Conservation (phyloP, 2,329 filamentous ascomycete species). For the Colletotrichum echinochloae region DNA sequence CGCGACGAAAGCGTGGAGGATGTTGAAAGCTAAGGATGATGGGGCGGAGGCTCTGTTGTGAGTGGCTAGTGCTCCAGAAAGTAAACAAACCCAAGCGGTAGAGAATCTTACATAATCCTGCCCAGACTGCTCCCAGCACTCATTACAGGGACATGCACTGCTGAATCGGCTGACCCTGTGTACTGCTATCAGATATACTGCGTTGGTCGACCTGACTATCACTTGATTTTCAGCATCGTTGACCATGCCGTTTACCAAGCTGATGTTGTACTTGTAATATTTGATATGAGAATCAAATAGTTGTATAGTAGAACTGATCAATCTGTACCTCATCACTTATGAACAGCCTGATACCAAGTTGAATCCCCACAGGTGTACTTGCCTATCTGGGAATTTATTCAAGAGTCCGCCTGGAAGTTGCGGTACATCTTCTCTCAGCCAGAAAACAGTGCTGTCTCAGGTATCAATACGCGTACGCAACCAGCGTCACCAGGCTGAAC, state of each 20-base stretch:
- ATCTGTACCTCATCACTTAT: neutral
- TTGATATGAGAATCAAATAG: neutral
- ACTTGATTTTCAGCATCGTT: neutral
- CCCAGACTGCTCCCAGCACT: neutral
- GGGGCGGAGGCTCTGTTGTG: constrained; percentile 27
- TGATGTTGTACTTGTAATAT: neutral
- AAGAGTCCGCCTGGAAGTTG: neutral
- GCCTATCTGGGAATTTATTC: neutral
- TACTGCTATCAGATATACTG: neutral
- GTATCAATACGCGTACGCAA: constrained; percentile 32
- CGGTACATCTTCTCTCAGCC: neutral
- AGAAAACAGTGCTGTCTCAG: neutral
- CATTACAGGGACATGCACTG: neutral
- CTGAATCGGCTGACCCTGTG: neutral
- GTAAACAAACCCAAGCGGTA: constrained; percentile 44
- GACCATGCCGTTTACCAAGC: neutral
- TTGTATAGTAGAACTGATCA: neutral
- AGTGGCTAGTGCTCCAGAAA: constrained; percentile 42
- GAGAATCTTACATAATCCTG: constrained; percentile 36
- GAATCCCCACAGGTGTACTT: constrained; percentile 8
- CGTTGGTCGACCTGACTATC: neutral
- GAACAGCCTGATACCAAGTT: neutral
- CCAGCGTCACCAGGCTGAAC: constrained; percentile 57
- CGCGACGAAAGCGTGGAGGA: constrained; percentile 29
- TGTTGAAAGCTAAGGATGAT: constrained; percentile 16